A percentile compares a stretch with the other conserved stretches of the same genome.
Evolutionary conservation across 1,284 basidiomycete species (phyloP).

Genomic region (Mycosarcoma maydis): DNA sequence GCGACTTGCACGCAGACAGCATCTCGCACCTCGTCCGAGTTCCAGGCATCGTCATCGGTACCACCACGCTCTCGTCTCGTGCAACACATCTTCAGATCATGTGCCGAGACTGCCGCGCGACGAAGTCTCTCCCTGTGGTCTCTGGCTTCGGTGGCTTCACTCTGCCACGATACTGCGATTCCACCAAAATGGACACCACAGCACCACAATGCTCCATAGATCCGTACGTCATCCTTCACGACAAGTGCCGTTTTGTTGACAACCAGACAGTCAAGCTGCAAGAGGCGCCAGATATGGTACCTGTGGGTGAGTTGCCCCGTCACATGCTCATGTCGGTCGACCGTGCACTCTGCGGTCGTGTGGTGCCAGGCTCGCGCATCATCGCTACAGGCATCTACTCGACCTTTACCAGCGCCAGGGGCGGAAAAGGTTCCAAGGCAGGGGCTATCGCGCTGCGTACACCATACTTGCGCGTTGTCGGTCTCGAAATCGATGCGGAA

Average conservation of each 20-base stretch:
- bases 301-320: conserved; percentile 94
- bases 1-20: conserved; percentile 82
- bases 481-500: conserved; percentile 83
- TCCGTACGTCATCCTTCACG: conserved; percentile 94
- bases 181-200: conserved; percentile 64
- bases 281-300: conserved; percentile 99
- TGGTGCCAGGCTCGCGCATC: conserved; percentile 89
- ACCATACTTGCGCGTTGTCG: conserved; percentile 91
- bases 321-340: conserved; percentile 95
- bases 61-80: conserved; percentile 90
- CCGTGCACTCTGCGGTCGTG: conserved; percentile 65
- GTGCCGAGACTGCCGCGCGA: conserved; percentile 87
- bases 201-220: conserved; percentile 93
- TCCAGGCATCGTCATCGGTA: conserved; percentile 97
- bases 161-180: conserved; percentile 61
- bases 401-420: conserved; percentile 87
- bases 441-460: conserved; percentile 81
- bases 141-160: conserved; percentile 84
- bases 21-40: conserved; percentile 96
- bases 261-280: conserved; percentile 97
- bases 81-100: conserved; percentile 91
- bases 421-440: conserved; percentile 68
- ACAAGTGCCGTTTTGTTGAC: conserved; percentile 92
- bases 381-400: conserved; percentile 97
- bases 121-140: conserved; percentile 76